Base-by-base conservation (phyloP, 2,329 filamentous ascomycete species). In the Lecanoromycetidae sp. region DNA sequence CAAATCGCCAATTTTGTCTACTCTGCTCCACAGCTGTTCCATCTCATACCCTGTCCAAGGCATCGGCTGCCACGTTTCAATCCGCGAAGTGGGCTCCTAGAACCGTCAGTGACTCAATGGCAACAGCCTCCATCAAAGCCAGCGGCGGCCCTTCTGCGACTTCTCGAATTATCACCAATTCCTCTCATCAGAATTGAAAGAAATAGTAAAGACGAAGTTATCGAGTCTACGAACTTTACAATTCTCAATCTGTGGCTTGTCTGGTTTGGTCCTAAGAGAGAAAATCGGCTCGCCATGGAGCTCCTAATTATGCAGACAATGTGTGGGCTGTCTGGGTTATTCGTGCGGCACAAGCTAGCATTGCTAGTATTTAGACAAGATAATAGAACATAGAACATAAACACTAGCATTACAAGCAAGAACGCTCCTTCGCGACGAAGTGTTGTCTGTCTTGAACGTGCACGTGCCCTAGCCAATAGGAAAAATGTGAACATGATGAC, bases 1-100 rank as follows among this genome's bases (percentile, higher is more conserved):
- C 91, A 98, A 67, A 84, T 93, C 57, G 87, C 93, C 75, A 98
- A 98, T 70, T 96, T 96, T 62, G 61, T 90, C 55, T 98, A 96
- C 70, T 95, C 88, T 32, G 78, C 77, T 1, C 91, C 91, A 5
- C 91, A 98, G 63, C 74, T 98, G 41, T 94, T 95, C 63, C 82
- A 84, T 46, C 61, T 98, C 33, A 75, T 98, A 42, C 88, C 88
- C 13, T 98, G 91, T 62, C 91, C 91, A 26, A 80, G 91, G 57
- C 91, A 98, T 69, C 80, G 91, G 52, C 72, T 98, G 34, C 91
- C 91, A 17, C 79, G 77, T 49, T 94, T 94, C 74, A 94, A 94
- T 64, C 76, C 82, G 43, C 75, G 83, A 48, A 87, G 85, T 3
- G 88, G 87, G 8, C 69, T 94, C 17, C 72, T 96, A 55, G 88